Percentiles rank a stretch among this genome's conserved stretches.
Evolutionary conservation across 352 stramenopile species (phyloP).

Genomic region (Globisporangium echinulatum): DNA sequence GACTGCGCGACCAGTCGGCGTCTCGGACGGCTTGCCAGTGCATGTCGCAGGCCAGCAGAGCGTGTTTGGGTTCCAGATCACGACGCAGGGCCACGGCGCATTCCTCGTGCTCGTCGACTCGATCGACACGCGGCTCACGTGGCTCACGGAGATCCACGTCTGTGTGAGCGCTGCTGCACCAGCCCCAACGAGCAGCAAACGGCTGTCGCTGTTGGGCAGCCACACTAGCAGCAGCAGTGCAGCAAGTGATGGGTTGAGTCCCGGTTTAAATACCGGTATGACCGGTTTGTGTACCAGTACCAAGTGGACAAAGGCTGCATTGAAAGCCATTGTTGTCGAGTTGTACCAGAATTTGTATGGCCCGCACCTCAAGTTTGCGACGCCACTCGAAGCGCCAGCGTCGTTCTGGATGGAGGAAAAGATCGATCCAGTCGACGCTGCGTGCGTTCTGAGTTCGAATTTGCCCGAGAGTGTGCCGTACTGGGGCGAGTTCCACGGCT

Average conservation of each 20-base stretch:
- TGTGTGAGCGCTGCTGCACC: slow-evolving; percentile 47
- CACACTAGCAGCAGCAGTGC: slow-evolving; percentile 22
- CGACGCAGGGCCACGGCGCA: slow-evolving; percentile 75
- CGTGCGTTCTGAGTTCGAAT: slow-evolving; percentile 80
- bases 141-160: slow-evolving; percentile 73
- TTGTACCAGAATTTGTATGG: slow-evolving; percentile 80
- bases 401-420: slow-evolving; percentile 85
- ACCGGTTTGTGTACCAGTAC: slow-evolving; percentile 11
- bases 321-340: slow-evolving; percentile 69
- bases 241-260: neutral
- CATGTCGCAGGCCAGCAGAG: slow-evolving; percentile 57
- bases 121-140: slow-evolving; percentile 73
- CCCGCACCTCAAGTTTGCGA: slow-evolving; percentile 72
- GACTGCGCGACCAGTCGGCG: slow-evolving; percentile 67
- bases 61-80: slow-evolving; percentile 84
- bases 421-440: slow-evolving; percentile 64
- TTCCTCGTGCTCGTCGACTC: slow-evolving; percentile 86
- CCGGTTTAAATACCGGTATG: no score
- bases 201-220: slow-evolving; percentile 47
- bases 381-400: slow-evolving; percentile 61
- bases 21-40: slow-evolving; percentile 76
- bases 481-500: slow-evolving; percentile 85
- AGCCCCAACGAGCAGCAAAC: slow-evolving; percentile 33
- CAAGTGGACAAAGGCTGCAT: slow-evolving; percentile 58
- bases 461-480: slow-evolving; percentile 80